These are phyloP conservation scores for Beverwykella pulmonaria DNA, from an alignment of 495 filamentous ascomycete species.

Conservation along the genomic window DNA sequence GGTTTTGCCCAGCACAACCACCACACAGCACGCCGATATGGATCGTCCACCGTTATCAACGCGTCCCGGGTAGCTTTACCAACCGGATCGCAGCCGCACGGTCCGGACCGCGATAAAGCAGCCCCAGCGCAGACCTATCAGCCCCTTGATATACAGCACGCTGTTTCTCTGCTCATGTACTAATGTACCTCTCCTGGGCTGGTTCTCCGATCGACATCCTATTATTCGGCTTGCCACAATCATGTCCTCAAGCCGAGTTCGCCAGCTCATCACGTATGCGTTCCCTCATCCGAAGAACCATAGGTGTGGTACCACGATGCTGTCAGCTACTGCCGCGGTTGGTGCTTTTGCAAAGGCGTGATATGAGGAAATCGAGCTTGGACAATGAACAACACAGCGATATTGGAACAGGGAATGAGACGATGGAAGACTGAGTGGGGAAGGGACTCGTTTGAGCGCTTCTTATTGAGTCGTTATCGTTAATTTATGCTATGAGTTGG, in stretches of 20 bases:
- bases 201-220: neutral
- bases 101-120: slow-evolving; percentile 20
- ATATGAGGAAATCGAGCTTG: slow-evolving; percentile 17
- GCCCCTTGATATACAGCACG: slow-evolving; percentile 14
- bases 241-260: slow-evolving; percentile 8
- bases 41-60: slow-evolving; percentile 29
- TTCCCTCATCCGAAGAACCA: neutral
- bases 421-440: neutral
- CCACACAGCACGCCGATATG: neutral
- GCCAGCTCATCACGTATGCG: slow-evolving; percentile 20
- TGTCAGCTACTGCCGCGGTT: neutral
- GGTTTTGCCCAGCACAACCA: neutral
- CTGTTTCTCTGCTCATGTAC: slow-evolving; percentile 6
- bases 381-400: slow-evolving; percentile 1
- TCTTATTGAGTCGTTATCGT: slow-evolving; percentile 8
- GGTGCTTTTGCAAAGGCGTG: slow-evolving; percentile 8
- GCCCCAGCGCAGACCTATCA: slow-evolving; percentile 15
- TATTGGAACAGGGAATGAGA: neutral
- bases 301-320: neutral
- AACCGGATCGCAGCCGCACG: slow-evolving; percentile 27
- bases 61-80: neutral
- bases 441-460: neutral
- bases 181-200: slow-evolving; percentile 16
- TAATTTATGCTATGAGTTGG: slow-evolving; percentile 18
- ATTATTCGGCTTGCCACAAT: neutral